Percentiles rank a stretch among this genome's conserved stretches.
phyloP scores from a whole-genome alignment of 495 filamentous ascomycete species.

The Saxispiralis lemnorum region DNA sequence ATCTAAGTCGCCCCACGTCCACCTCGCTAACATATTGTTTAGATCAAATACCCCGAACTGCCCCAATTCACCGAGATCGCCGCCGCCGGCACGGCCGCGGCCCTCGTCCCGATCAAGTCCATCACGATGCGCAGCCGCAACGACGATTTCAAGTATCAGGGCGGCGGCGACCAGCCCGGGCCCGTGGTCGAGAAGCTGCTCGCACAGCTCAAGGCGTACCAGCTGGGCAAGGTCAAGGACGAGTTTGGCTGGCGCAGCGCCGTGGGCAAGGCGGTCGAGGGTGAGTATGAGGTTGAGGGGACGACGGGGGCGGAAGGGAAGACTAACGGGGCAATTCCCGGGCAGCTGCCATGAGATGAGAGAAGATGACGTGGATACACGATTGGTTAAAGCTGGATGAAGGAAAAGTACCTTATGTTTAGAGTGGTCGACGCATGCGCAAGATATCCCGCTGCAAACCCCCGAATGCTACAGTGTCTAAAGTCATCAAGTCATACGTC shows the following conservation, averaged over 20 bases:
- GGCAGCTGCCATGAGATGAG: slow-evolving; percentile 7
- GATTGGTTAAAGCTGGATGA: too few species aligned
- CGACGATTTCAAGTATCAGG: slow-evolving; percentile 40
- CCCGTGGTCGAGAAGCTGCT: slow-evolving; percentile 51
- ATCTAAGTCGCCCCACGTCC: not conserved
- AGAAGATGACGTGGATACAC: too few species aligned
- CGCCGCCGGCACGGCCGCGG: slow-evolving; percentile 83
- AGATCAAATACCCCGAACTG: slow-evolving; percentile 70
- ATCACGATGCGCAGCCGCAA: slow-evolving; percentile 51
- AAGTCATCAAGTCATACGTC: too few species aligned
- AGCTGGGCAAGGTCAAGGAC: slow-evolving; percentile 61
- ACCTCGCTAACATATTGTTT: not conserved
- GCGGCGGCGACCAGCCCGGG: slow-evolving; percentile 42
- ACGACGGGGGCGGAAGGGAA: not conserved
- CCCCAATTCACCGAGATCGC: slow-evolving; percentile 63
- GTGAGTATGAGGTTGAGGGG: slow-evolving; percentile 10
- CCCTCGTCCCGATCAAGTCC: slow-evolving; percentile 74
- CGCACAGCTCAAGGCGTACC: slow-evolving; percentile 64
- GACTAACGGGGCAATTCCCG: slow-evolving; percentile 5
- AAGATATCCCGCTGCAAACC: too few species aligned
- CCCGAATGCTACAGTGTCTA: too few species aligned
- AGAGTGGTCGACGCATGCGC: too few species aligned
- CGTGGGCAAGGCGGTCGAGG: slow-evolving; percentile 29
- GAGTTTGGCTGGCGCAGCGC: slow-evolving; percentile 51
- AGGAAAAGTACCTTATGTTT: too few species aligned